These are phyloP conservation scores for Parafenestella ontariensis DNA, from an alignment of 2,329 filamentous ascomycete species.

Conservation along the genomic window DNA sequence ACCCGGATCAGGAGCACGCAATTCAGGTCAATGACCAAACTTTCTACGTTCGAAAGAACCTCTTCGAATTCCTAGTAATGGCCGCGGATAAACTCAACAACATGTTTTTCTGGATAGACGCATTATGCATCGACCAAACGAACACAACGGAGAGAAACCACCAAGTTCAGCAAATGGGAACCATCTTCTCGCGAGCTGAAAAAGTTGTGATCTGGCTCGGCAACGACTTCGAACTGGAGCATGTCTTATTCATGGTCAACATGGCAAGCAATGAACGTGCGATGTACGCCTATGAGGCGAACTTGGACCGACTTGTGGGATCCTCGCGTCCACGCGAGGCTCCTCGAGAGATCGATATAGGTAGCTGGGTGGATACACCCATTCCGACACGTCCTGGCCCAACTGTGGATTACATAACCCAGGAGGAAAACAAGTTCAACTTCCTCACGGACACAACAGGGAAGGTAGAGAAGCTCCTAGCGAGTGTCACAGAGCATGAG, in stretches of 20 bases:
- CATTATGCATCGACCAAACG: constrained; percentile 33
- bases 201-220: constrained; percentile 3
- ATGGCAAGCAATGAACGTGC: not conserved
- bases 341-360: not conserved
- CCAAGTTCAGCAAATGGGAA: constrained; percentile 31
- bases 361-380: too few relatives aligned
- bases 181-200: constrained; percentile 16
- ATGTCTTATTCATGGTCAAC: not conserved
- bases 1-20: not conserved
- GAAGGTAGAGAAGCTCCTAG: constrained; percentile 7
- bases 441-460: not conserved
- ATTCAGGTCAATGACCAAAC: not conserved
- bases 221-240: not conserved
- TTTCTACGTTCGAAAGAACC: constrained; percentile 1
- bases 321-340: not conserved
- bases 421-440: not conserved
- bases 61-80: not conserved
- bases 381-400: too few relatives aligned
- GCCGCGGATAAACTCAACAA: not conserved
- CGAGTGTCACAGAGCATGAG: not conserved
- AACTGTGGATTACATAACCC: too few relatives aligned
- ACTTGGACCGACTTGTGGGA: not conserved
- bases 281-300: not conserved
- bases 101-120: constrained; percentile 31
- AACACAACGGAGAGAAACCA: constrained; percentile 25